These are phyloP conservation scores for Pythium utonaiense DNA, from an alignment of 352 stramenopile genomes.

Conservation along the genomic window DNA sequence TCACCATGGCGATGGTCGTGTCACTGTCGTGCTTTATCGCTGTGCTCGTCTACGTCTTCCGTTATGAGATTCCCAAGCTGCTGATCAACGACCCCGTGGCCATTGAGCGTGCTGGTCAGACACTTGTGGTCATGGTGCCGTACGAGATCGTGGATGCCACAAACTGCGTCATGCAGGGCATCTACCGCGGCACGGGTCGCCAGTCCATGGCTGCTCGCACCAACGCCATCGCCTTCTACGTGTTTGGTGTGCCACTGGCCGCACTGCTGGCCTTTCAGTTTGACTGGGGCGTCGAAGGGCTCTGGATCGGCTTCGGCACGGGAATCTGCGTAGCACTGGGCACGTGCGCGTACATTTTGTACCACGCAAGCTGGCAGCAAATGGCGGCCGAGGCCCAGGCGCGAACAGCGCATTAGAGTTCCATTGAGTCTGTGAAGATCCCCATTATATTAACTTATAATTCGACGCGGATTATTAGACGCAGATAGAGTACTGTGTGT, in stretches of 20 bases:
- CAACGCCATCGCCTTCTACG: conserved; percentile 79
- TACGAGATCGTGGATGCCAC: conserved; percentile 77
- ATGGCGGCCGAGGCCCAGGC: conserved; percentile 46
- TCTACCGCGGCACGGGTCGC: conserved; percentile 67
- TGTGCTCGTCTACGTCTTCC: conserved; percentile 35
- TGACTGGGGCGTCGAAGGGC: conserved; percentile 48
- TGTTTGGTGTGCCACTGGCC: conserved; percentile 67
- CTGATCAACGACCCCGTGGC: conserved; percentile 51
- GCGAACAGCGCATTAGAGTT: conserved; percentile 37
- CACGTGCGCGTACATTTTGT: conserved; percentile 43
- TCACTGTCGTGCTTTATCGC: conserved; percentile 38
- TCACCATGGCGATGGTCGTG: conserved; percentile 43
- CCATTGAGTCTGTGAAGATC: background rate
- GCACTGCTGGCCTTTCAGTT: conserved; percentile 57
- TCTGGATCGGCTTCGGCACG: conserved; percentile 76
- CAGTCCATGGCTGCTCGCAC: conserved; percentile 69
- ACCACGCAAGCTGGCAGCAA: conserved; percentile 57
- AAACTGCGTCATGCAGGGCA: conserved; percentile 72
- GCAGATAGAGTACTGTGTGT: too few relatives aligned
- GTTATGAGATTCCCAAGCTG: conserved; percentile 43
- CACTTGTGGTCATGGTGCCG: conserved; percentile 61
- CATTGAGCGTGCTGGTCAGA: conserved; percentile 40
- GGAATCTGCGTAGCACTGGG: conserved; percentile 40
- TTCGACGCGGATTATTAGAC: conserved; percentile 6
- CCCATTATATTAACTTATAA: background rate